A percentile compares a stretch with the other conserved stretches of the same genome.
Evolutionary conservation across 2,329 filamentous ascomycete species (phyloP).

Genomic region (Aureobasidium sp.): DNA sequence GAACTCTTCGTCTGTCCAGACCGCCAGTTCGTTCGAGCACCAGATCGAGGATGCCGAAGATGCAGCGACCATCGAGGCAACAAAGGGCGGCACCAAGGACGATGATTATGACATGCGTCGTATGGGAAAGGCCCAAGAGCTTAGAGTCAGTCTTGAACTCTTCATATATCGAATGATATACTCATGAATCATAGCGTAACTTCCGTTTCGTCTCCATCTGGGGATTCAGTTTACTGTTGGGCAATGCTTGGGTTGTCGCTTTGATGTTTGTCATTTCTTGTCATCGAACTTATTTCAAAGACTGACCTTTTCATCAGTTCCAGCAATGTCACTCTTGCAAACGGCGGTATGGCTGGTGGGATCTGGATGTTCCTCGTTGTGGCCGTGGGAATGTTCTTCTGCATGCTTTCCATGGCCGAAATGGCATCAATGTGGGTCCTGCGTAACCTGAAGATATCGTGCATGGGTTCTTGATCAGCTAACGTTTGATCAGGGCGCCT

Average conservation of each 20-base stretch:
- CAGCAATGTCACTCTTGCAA: slow-evolving; percentile 39
- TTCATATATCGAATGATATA: not conserved
- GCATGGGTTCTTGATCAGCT: not conserved
- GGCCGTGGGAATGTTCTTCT: slow-evolving; percentile 20
- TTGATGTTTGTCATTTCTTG: not conserved
- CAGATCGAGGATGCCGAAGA: slow-evolving; percentile 3
- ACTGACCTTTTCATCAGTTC: slow-evolving; percentile 38
- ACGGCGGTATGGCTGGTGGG: slow-evolving; percentile 23
- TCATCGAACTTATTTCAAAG: slow-evolving; percentile 32
- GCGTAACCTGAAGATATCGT: not conserved
- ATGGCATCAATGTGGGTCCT: slow-evolving; percentile 25
- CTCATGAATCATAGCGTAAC: slow-evolving; percentile 13
- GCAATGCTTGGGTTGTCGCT: slow-evolving; percentile 12
- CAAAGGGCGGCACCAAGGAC: slow-evolving; percentile 16
- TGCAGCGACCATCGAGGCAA: slow-evolving; percentile 13
- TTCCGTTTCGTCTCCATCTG: slow-evolving; percentile 14
- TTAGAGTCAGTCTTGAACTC: slow-evolving; percentile 5
- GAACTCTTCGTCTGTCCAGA: slow-evolving; percentile 14
- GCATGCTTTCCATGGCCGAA: slow-evolving; percentile 24
- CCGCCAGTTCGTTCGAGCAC: slow-evolving; percentile 7
- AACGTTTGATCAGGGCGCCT: slow-evolving; percentile 18
- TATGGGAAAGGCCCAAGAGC: slow-evolving; percentile 22
- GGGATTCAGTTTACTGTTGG: slow-evolving; percentile 10
- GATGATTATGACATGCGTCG: slow-evolving; percentile 20
- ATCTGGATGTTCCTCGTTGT: slow-evolving; percentile 24